Evolutionary conservation across 1,139 yeast genomes (phyloP).

Genomic region (Suhomyces guaymorum): DNA sequence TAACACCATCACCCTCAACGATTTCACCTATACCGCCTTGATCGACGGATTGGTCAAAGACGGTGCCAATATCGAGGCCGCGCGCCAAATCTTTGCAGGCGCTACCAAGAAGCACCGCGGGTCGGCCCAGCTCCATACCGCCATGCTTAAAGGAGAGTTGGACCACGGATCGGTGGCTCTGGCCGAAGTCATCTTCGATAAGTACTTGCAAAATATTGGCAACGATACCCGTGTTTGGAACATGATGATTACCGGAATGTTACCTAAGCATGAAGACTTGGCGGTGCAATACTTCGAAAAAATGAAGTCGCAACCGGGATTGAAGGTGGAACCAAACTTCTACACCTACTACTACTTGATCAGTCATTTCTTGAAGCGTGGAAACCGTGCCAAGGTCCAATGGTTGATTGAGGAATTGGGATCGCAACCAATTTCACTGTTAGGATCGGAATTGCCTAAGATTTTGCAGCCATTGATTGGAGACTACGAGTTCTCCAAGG

Average conservation of each 20-base stretch:
- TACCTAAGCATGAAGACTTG: slow-evolving; percentile 35
- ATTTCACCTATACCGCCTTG: slow-evolving; percentile 53
- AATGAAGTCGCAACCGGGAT: slow-evolving; percentile 25
- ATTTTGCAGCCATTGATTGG: slow-evolving; percentile 24
- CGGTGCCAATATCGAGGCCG: slow-evolving; percentile 50
- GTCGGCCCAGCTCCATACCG: slow-evolving; percentile 49
- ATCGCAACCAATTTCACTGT: no score
- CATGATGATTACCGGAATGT: slow-evolving; percentile 54
- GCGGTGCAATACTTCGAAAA: slow-evolving; percentile 43
- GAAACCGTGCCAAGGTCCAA: slow-evolving; percentile 36
- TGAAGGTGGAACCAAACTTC: slow-evolving; percentile 46
- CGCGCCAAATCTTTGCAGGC: slow-evolving; percentile 48
- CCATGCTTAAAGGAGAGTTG: slow-evolving; percentile 62
- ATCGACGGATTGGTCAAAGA: slow-evolving; percentile 57
- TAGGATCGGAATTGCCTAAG: slow-evolving; percentile 45
- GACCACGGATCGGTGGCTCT: slow-evolving; percentile 46
- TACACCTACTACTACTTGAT: slow-evolving; percentile 60
- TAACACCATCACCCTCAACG: slow-evolving; percentile 46
- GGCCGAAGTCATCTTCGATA: slow-evolving; percentile 52
- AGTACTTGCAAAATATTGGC: slow-evolving; percentile 33
- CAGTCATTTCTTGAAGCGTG: slow-evolving; percentile 39
- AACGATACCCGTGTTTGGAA: slow-evolving; percentile 56
- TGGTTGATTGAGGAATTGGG: slow-evolving; percentile 38
- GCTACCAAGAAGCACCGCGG: slow-evolving; percentile 36
- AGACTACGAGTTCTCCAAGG: slow-evolving; percentile 13